phyloP scores from a whole-genome alignment of 495 filamentous ascomycete species.

The Trichoderma orchidacearum region DNA sequence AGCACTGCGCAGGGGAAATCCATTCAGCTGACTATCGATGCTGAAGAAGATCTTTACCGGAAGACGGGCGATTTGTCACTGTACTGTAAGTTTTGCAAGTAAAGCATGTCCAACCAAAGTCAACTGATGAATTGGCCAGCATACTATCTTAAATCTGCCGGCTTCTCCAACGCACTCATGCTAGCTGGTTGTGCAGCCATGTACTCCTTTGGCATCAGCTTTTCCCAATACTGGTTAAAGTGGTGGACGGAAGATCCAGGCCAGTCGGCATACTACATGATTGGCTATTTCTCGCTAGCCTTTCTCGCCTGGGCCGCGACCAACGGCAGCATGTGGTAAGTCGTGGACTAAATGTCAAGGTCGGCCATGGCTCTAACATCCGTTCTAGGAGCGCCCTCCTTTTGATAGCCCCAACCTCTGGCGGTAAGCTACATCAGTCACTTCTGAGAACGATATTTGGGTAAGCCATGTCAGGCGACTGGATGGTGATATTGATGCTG shows the following conservation, averaged over 20 bases:
- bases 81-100: conserved; percentile 7
- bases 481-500: conserved; percentile 1
- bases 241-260: conserved; percentile 19
- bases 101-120: not conserved
- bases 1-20: not conserved
- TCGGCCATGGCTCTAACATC: not conserved
- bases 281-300: conserved; percentile 14
- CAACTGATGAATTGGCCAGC: conserved; percentile 8
- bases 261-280: conserved; percentile 11
- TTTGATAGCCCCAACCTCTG: conserved; percentile 2
- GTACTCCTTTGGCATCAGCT: conserved; percentile 21
- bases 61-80: conserved; percentile 12
- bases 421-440: conserved; percentile 8
- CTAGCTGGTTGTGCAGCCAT: conserved; percentile 15
- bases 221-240: conserved; percentile 26
- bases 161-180: conserved; percentile 29
- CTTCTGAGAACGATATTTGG: conserved; percentile 6
- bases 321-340: not conserved
- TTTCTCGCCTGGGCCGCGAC: conserved; percentile 13
- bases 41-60: not conserved
- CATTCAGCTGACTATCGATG: not conserved
- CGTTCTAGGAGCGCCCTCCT: not conserved
- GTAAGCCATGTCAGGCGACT: conserved; percentile 7
- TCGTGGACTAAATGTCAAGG: not conserved
- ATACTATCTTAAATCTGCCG: conserved; percentile 44